Base-by-base conservation (phyloP, 371 early-diverging fungal species). In the Rhizopus microsporus region DNA sequence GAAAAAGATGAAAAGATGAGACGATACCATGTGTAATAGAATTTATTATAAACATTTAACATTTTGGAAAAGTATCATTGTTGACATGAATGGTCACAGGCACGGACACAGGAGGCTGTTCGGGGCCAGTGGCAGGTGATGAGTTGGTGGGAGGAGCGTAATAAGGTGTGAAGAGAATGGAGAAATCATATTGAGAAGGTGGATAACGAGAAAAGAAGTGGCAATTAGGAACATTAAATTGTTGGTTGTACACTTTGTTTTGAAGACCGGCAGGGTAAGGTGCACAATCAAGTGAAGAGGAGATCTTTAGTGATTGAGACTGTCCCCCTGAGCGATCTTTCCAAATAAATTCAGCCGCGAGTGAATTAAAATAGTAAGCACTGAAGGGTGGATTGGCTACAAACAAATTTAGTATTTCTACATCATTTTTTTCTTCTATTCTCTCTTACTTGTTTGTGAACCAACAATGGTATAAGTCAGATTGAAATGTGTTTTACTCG, bases 121-220 rank as follows among this genome's bases (percentile, higher is more conserved):
- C 37, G 5, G 39, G 54, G 5, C 56, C 57, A 30, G 51, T 51
- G 4, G 40, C 35, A 10, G 39, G 37, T 1, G 34, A 40, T 8
- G 44, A 16, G 4, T 23, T 31, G 30, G 54, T 42, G 7, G 40
- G 16, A 15, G 35, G 16, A 5, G 37, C n/a, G 33, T 68, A 68
- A 3, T 38, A 17, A 3, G 69, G 65, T 12, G 57, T 57, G 23
- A 65, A 57, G 0, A 61, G 43, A 16, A 68, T 47, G 3, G 69
- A 51, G 33, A 65, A 68, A 15, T 65, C 62, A 23, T 51, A 68
- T 16, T 51, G 13, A 8, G 48, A 45, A 35, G 69, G 65, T 7
- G 61, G 62, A 45, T 68, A 68, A 13, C 69, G 57, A 6, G 51
- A 55, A 39, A 65, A 68, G 58, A 68, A 58, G 12, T 60, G 56